Conservation (phyloP, 768 basidiomycete genomes). For the Russula vinacea region DNA sequence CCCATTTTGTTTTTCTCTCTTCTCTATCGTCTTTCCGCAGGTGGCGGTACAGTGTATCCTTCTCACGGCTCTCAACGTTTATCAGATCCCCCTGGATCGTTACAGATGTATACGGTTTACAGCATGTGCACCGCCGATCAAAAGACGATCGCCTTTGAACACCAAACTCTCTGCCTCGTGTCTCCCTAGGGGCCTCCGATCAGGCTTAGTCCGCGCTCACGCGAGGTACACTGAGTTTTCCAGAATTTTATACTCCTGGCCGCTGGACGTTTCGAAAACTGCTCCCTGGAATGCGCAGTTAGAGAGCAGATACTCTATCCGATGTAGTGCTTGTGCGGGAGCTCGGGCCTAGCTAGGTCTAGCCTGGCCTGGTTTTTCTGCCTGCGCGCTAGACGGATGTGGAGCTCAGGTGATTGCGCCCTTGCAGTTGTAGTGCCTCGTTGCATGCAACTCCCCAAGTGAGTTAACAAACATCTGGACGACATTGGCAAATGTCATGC, state of each 20-base stretch:
- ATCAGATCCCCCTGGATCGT: constrained; percentile 15
- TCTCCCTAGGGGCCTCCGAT: constrained; percentile 3
- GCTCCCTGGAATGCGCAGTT: constrained; percentile 2
- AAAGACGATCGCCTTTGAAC: constrained; percentile 7
- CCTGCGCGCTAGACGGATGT: not conserved
- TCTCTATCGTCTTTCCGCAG: constrained; percentile 1
- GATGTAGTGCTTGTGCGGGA: not conserved
- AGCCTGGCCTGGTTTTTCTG: not conserved
- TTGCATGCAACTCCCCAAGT: not conserved
- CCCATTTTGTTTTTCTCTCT: not conserved
- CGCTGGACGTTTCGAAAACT: not conserved
- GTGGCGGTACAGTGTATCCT: constrained; percentile 7
- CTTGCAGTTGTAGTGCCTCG: not conserved
- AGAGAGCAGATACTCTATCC: not conserved
- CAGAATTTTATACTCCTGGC: not conserved
- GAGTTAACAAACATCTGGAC: not conserved
- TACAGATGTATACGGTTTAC: not conserved
- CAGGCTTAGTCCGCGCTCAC: not conserved
- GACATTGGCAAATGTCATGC: not conserved
- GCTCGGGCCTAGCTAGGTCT: not conserved
- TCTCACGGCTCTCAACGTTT: not conserved
- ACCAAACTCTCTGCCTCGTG: constrained; percentile 5
- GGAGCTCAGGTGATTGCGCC: not conserved
- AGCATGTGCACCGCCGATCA: constrained; percentile 8
- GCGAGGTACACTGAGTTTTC: constrained; percentile 2